Conservation (phyloP, 2,329 filamentous ascomycete genomes). For the Cercospora zeae-maydis region DNA sequence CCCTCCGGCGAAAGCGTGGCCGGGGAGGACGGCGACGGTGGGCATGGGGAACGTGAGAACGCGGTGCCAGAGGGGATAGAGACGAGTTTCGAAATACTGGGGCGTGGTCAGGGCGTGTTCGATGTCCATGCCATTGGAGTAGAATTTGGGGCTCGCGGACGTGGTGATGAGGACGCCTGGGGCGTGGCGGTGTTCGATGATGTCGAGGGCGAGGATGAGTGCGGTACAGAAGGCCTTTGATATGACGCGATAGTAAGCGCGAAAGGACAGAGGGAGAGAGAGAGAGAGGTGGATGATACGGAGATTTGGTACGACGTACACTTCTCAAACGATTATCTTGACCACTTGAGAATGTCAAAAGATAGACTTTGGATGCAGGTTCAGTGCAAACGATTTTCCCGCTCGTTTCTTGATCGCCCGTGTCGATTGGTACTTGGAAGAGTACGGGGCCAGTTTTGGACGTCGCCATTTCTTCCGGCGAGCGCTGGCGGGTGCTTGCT, state of each 20-base stretch:
- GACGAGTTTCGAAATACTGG: slow-evolving; percentile 55
- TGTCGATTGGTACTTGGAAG: slow-evolving; percentile 33
- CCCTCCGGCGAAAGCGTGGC: slow-evolving; percentile 78
- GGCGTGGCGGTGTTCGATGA: slow-evolving; percentile 64
- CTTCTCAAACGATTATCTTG: slow-evolving; percentile 74
- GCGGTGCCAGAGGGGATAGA: slow-evolving; percentile 64
- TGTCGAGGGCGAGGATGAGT: slow-evolving; percentile 68
- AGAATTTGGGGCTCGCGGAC: slow-evolving; percentile 72
- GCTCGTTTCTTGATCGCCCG: slow-evolving; percentile 14
- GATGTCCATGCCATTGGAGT: slow-evolving; percentile 77
- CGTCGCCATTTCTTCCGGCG: neutral
- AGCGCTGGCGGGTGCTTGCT: neutral
- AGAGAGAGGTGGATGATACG: no score
- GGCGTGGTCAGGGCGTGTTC: slow-evolving; percentile 59
- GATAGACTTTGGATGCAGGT: slow-evolving; percentile 61
- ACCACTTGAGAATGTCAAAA: slow-evolving; percentile 67
- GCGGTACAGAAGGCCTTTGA: slow-evolving; percentile 57
- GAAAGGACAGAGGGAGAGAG: neutral
- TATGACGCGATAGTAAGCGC: neutral
- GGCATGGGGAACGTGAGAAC: slow-evolving; percentile 75
- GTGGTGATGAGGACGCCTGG: slow-evolving; percentile 77
- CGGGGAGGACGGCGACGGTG: slow-evolving; percentile 73
- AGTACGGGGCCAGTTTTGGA: slow-evolving; percentile 11
- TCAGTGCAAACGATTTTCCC: slow-evolving; percentile 56
- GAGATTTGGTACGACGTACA: slow-evolving; percentile 24